Conservation (phyloP, 148 eudicot genomes). For the Arctostaphylos glauca region DNA sequence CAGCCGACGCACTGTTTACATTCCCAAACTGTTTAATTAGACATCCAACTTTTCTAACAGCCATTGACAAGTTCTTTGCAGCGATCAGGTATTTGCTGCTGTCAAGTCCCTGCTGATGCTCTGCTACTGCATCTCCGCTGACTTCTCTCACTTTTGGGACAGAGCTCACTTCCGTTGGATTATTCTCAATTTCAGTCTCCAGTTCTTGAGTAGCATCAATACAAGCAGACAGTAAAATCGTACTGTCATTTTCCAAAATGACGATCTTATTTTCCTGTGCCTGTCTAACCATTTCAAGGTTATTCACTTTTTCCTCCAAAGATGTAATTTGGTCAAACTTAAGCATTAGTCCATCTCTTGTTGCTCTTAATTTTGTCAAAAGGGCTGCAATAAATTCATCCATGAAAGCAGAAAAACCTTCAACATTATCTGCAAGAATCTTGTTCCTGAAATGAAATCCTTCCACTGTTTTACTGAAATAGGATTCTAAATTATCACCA, state of each 20-base stretch:
- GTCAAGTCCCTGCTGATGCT: slow-evolving; percentile 20
- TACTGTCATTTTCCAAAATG: slow-evolving; percentile 47
- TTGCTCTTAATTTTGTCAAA: slow-evolving; percentile 45
- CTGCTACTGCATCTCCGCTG: slow-evolving; percentile 20
- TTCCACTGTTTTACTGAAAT: slow-evolving; percentile 52
- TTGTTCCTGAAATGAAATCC: slow-evolving; percentile 40
- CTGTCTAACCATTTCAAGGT: slow-evolving; percentile 48
- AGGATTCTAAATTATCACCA: slow-evolving; percentile 39
- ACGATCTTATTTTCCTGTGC: slow-evolving; percentile 37
- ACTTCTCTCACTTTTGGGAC: slow-evolving; percentile 20
- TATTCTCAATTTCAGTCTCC: slow-evolving; percentile 32
- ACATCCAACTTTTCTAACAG: slow-evolving; percentile 46
- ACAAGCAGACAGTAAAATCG: slow-evolving; percentile 59
- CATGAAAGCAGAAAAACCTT: slow-evolving; percentile 47
- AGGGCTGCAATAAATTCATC: slow-evolving; percentile 57
- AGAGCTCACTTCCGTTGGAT: slow-evolving; percentile 29
- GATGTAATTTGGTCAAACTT: slow-evolving; percentile 34
- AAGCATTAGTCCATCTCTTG: slow-evolving; percentile 36
- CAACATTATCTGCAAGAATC: slow-evolving; percentile 43
- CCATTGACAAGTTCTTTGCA: slow-evolving; percentile 43
- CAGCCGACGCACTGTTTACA: slow-evolving; percentile 28
- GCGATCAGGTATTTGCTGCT: slow-evolving; percentile 31
- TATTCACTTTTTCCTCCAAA: slow-evolving; percentile 40
- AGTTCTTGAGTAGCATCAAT: slow-evolving; percentile 47
- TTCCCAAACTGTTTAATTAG: slow-evolving; percentile 41